phyloP scores from a whole-genome alignment of 768 basidiomycete genomes.

The Mycena capillaripes region DNA sequence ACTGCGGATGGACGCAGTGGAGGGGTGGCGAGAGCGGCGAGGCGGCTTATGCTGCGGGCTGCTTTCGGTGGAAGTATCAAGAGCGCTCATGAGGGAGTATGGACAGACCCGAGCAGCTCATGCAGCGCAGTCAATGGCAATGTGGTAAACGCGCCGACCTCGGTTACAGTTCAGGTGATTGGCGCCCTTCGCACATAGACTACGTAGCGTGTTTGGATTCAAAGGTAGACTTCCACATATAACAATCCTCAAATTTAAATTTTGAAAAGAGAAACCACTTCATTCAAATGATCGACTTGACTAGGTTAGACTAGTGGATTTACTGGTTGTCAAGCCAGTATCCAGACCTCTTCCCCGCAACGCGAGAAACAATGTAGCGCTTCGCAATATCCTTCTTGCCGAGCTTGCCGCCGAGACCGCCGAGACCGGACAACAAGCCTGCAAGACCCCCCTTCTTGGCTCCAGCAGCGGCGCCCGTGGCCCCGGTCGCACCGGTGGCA shows the following conservation, averaged over 20 bases:
- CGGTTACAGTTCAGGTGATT: background rate
- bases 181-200: background rate
- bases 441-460: constrained; percentile 12
- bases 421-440: background rate
- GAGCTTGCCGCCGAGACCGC: constrained; percentile 9
- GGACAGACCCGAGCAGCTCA: background rate
- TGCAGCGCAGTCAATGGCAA: constrained; percentile 14
- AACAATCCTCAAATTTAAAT: no score
- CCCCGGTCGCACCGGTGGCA: no score
- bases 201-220: background rate
- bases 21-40: constrained; percentile 32
- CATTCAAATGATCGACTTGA: constrained; percentile 20
- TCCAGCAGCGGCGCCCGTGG: background rate
- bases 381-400: constrained; percentile 9
- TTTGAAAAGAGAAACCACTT: constrained; percentile 15
- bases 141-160: constrained; percentile 5
- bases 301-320: background rate
- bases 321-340: constrained; percentile 35
- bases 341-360: constrained; percentile 34
- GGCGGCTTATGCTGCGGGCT: constrained; percentile 5
- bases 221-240: background rate
- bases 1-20: constrained; percentile 32
- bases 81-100: constrained; percentile 27
- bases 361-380: constrained; percentile 32
- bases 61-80: constrained; percentile 26